Percentiles rank a stretch among this genome's conserved stretches.
These are phyloP conservation scores for Coniella lustricola DNA, from an alignment of 2,329 filamentous ascomycete genomes.

Conservation along the genomic window DNA sequence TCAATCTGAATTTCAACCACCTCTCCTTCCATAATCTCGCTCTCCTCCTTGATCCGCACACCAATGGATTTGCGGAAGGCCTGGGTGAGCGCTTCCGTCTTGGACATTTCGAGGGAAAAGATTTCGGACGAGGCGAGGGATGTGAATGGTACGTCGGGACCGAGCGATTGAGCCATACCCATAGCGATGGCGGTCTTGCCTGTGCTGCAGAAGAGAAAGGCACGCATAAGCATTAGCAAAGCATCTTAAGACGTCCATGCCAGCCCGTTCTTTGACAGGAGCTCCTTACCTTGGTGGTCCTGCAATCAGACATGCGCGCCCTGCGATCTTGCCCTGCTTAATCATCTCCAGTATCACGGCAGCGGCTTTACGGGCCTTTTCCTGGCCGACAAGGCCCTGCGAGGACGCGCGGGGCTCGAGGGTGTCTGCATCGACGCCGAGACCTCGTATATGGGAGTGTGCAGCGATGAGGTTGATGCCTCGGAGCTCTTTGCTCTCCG, in stretches of 20 bases:
- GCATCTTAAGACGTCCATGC: no score
- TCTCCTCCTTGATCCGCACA: constrained; percentile 97
- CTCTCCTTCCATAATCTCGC: constrained; percentile 97
- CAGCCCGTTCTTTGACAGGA: not conserved
- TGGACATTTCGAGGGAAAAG: constrained; percentile 98
- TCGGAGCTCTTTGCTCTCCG: constrained; percentile 91
- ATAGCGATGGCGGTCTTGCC: constrained; percentile 98
- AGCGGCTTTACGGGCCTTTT: constrained; percentile 92
- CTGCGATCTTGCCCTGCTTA: constrained; percentile 97
- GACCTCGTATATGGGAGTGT: constrained; percentile 93
- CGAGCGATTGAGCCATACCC: constrained; percentile 96
- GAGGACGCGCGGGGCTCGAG: constrained; percentile 79
- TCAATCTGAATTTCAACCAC: constrained; percentile 99
- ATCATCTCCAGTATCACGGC: constrained; percentile 98
- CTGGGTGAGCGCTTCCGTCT: constrained; percentile 95
- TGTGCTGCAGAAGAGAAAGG: constrained; percentile 51
- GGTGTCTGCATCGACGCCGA: constrained; percentile 87
- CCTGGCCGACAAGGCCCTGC: constrained; percentile 91
- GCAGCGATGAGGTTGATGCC: constrained; percentile 96
- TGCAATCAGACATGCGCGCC: constrained; percentile 87
- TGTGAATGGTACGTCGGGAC: constrained; percentile 91
- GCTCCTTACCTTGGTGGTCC: constrained; percentile 69
- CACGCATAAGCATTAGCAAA: constrained; percentile 1
- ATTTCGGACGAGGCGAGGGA: constrained; percentile 94
- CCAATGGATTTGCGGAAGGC: constrained; percentile 99